A percentile compares a stretch with the other conserved stretches of the same genome.
Conservation (phyloP, 2,329 filamentous ascomycete genomes). For the Pestalotiopsis sp. region DNA sequence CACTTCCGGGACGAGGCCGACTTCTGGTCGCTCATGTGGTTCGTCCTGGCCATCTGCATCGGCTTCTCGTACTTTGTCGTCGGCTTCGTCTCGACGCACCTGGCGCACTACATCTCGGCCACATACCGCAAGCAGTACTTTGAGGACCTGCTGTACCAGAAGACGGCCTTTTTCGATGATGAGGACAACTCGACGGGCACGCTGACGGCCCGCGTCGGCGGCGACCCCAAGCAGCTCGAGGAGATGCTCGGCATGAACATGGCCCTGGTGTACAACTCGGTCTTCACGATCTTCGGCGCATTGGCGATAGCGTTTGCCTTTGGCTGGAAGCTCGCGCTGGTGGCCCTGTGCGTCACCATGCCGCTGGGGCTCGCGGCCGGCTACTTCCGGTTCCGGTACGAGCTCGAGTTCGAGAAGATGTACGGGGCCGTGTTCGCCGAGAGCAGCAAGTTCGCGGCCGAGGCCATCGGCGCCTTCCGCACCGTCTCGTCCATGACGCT, state of each 20-base stretch:
- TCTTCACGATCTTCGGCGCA: conserved; percentile 67
- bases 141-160: conserved; percentile 59
- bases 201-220: conserved; percentile 56
- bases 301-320: conserved; percentile 70
- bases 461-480: conserved; percentile 73
- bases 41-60: conserved; percentile 55
- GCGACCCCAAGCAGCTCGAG: conserved; percentile 61
- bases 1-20: conserved; percentile 44
- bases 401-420: conserved; percentile 69
- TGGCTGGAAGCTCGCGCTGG: conserved; percentile 76
- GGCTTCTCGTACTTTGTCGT: conserved; percentile 56
- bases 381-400: conserved; percentile 57
- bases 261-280: conserved; percentile 37
- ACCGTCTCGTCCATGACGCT: conserved; percentile 73
- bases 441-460: conserved; percentile 74
- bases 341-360: conserved; percentile 63
- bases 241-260: conserved; percentile 66
- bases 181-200: conserved; percentile 62
- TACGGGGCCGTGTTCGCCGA: conserved; percentile 69
- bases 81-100: conserved; percentile 42
- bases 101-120: conserved; percentile 51
- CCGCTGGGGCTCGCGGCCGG: conserved; percentile 50
- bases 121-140: conserved; percentile 64
- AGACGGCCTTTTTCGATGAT: conserved; percentile 61
- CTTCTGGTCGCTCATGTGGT: conserved; percentile 70